Evolutionary conservation across 176 grass and related monocot species (phyloP).

Genomic region (Bonia amplexicaulis): DNA sequence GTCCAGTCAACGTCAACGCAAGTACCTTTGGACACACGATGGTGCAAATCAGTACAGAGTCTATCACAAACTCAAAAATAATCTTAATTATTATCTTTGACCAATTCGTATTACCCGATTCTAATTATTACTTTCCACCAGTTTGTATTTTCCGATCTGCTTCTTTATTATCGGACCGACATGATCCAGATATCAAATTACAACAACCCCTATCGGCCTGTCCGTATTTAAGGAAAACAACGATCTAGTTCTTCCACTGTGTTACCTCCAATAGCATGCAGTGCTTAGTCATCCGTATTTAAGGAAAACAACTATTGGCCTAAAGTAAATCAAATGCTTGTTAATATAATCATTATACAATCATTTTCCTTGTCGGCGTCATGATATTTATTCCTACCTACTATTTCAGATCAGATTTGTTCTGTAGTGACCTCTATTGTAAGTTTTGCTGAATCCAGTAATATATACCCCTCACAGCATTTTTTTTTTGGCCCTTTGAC

Average conservation of each 20-base stretch:
- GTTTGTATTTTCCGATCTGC: too few relatives aligned
- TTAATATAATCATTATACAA: conserved; percentile 36
- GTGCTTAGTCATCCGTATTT: conserved; percentile 14
- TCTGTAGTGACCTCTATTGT: conserved; percentile 40
- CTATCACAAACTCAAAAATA: too few relatives aligned
- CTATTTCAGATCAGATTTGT: conserved; percentile 54
- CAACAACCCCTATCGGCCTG: not conserved
- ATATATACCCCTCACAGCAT: conserved; percentile 20
- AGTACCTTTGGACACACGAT: too few relatives aligned
- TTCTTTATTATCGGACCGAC: too few relatives aligned
- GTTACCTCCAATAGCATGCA: not conserved
- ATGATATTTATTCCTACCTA: conserved; percentile 39
- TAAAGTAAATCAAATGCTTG: not conserved
- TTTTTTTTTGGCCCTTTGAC: conserved; percentile 24
- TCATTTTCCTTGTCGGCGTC: conserved; percentile 42
- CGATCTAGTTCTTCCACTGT: not conserved
- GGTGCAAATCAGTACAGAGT: too few relatives aligned
- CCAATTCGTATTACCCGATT: too few relatives aligned
- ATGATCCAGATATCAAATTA: too few relatives aligned
- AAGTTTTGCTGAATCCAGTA: conserved; percentile 33
- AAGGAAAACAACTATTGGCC: conserved; percentile 22
- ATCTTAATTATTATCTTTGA: too few relatives aligned
- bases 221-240: not conserved
- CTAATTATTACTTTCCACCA: too few relatives aligned
- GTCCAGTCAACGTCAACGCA: too few relatives aligned